A percentile compares a stretch with the other conserved stretches of the same genome.
phyloP scores from a whole-genome alignment of 805 yeast genomes.

The Saturnispora hagleri region DNA sequence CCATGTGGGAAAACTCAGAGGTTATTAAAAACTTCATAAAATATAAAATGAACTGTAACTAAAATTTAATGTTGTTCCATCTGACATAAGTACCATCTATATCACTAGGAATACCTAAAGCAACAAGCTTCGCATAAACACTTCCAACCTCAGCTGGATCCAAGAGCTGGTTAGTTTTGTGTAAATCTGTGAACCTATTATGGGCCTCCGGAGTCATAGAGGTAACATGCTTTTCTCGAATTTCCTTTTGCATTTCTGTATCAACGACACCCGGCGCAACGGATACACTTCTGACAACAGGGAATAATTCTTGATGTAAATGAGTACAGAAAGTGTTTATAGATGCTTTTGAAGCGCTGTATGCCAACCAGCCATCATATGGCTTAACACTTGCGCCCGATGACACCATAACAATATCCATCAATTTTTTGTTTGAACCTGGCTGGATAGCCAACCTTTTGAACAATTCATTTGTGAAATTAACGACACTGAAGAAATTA shows the following conservation, averaged over 20 bases:
- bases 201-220: conserved; percentile 55
- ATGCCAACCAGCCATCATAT: conserved; percentile 79
- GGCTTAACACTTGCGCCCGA: conserved; percentile 75
- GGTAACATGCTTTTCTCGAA: conserved; percentile 52
- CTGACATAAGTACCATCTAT: conserved; percentile 65
- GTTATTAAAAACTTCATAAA: no score
- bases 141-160: conserved; percentile 67
- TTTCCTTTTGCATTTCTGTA: conserved; percentile 78
- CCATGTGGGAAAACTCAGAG: no score
- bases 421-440: not conserved
- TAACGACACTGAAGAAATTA: conserved; percentile 69
- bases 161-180: conserved; percentile 47
- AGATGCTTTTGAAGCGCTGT: conserved; percentile 89
- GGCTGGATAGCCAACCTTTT: conserved; percentile 41
- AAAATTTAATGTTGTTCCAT: conserved; percentile 20
- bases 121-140: conserved; percentile 57
- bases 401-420: conserved; percentile 58
- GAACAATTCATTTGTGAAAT: conserved; percentile 45
- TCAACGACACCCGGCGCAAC: conserved; percentile 95
- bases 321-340: conserved; percentile 65
- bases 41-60: no score
- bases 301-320: conserved; percentile 58
- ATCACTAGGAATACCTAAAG: conserved; percentile 44
- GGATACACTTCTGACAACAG: conserved; percentile 47
- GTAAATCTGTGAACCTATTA: conserved; percentile 55